These are phyloP conservation scores for Haplosporangium gracile DNA, from an alignment of 192 early-diverging fungal genomes.

Conservation along the genomic window DNA sequence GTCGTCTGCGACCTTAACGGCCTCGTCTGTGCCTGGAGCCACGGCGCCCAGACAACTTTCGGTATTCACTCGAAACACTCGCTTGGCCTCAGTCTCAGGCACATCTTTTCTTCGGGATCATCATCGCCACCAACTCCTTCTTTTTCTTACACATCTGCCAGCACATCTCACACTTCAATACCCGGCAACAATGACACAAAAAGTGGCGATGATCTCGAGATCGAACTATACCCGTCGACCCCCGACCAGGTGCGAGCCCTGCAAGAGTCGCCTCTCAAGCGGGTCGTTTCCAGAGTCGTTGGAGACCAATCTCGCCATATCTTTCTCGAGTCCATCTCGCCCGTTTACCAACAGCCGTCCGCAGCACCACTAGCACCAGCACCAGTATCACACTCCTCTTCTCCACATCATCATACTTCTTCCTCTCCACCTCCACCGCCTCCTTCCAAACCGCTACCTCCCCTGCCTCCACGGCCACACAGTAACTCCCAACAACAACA, in stretches of 20 bases:
- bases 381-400: background rate
- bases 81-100: slow-evolving; percentile 40
- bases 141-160: background rate
- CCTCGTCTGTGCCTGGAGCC: slow-evolving; percentile 38
- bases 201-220: background rate
- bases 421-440: background rate
- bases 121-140: slow-evolving; percentile 5
- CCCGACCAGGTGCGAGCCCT: slow-evolving; percentile 31
- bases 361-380: background rate
- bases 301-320: slow-evolving; percentile 15
- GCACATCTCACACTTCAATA: background rate
- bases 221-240: slow-evolving; percentile 42
- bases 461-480: background rate
- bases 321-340: slow-evolving; percentile 46
- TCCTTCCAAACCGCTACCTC: background rate
- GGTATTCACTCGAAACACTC: slow-evolving; percentile 36
- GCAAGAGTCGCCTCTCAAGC: slow-evolving; percentile 27
- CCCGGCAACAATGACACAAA: background rate
- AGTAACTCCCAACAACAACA: background rate
- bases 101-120: slow-evolving; percentile 5
- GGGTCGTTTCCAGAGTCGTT: slow-evolving; percentile 20
- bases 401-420: background rate
- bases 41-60: slow-evolving; percentile 29
- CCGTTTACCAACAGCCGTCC: slow-evolving; percentile 11
- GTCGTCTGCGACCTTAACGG: slow-evolving; percentile 46